Evolutionary conservation across 1,139 yeast genomes (phyloP), one percentile per base, ranked within the genome.

Genomic region (Yamadazyma oceani): DNA sequence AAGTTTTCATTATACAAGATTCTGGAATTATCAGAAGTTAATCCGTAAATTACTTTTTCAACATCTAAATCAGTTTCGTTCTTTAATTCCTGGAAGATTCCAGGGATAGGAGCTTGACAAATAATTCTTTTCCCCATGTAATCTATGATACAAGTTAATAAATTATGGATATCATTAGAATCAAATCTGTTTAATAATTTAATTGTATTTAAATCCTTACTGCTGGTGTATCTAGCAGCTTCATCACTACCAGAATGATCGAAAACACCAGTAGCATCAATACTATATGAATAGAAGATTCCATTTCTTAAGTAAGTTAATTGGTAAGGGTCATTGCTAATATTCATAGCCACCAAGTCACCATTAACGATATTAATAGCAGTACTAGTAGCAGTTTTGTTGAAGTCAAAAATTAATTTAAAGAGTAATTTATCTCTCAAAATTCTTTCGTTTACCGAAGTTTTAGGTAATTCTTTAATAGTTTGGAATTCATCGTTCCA

Each of bases 101-200:
- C 98, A n/a, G 98, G 98, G 35, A 92, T 95, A 17, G 97, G 96
- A 12, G 96, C 87, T 67, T 92, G 98, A 58, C 95, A 89, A 31
- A 90, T 75, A 30, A 90, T 70, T 60, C 97, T 78, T 53, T 80
- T 83, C 44, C 98, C 98, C 60, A 85, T 80, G 63, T 78, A 90
- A 60, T 92, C 97, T 40, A 92, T 88, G 43, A 90, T 75, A 32
- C 90, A 75, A 6, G 97, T 86, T 49, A 87, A 79, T 44, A 90
- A 69, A 39, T 84, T 82, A 52, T 80, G 78, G 36, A 89, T 68
- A 31, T 84, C 88, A 13, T 66, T 66, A 26, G 80, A 57, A 52
- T 86, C 90, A 35, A 84, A 63, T 49, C 80, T 70, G 65, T 85
- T 85, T 54, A 90, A 67, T 40, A 76, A 71, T 53, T 78, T 82